These are phyloP conservation scores for Debaryomyces coudertii DNA, from an alignment of 1,139 yeast species.

Conservation along the genomic window DNA sequence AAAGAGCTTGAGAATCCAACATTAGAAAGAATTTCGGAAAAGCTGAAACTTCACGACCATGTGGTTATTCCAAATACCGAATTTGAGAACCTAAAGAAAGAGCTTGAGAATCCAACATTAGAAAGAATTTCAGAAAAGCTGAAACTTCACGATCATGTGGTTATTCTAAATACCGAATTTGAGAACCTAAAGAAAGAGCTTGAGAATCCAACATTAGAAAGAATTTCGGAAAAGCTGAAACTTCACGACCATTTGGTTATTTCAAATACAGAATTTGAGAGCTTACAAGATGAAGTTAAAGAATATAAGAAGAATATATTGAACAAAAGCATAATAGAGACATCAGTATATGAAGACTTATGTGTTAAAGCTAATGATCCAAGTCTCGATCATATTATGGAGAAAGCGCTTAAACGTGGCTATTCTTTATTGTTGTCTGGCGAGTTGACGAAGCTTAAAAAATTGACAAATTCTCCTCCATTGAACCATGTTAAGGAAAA, in stretches of 20 bases:
- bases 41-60: constrained; percentile 23
- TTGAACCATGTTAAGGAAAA: constrained; percentile 26
- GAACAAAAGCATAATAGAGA: constrained; percentile 1
- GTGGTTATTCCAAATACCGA: constrained; percentile 27
- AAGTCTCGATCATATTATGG: constrained; percentile 25
- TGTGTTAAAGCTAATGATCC: constrained; percentile 1
- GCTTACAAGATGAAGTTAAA: constrained; percentile 17
- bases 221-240: constrained; percentile 28
- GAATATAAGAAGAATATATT: not conserved
- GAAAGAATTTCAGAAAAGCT: constrained; percentile 32
- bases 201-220: constrained; percentile 28
- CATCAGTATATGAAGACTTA: not conserved
- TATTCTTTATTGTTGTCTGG: constrained; percentile 8
- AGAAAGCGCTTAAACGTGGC: constrained; percentile 33
- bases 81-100: constrained; percentile 26
- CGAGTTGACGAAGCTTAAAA: constrained; percentile 6
- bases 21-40: constrained; percentile 27
- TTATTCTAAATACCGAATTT: constrained; percentile 28
- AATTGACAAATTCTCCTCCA: constrained; percentile 5
- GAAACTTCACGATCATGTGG: constrained; percentile 16
- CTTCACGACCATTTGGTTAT: constrained; percentile 22
- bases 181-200: constrained; percentile 24
- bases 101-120: constrained; percentile 24
- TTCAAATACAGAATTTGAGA: constrained; percentile 23
- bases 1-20: constrained; percentile 23